Base-by-base conservation (phyloP, 495 filamentous ascomycete species). In the Penicillium silybi region DNA sequence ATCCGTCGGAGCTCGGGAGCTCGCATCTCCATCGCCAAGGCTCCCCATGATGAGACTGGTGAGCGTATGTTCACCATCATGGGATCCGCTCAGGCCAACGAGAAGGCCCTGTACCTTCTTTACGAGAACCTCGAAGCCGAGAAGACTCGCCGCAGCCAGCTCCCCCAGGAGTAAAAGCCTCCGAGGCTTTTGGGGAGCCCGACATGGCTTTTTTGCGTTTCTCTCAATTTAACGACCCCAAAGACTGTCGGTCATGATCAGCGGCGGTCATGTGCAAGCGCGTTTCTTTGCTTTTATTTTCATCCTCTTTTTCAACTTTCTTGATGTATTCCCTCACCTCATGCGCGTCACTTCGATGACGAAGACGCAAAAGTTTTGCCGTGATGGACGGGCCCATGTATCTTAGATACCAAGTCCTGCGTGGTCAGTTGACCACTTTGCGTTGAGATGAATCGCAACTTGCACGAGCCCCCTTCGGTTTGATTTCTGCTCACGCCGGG, bases 1-100 rank as follows among this genome's bases (percentile, higher is more conserved):
- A 98, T 98, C 60, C 85, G 93, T 62, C 91, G 95, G 73, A 90
- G 83, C 49, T 98, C 93, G 56, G 92, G 92, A 48, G 93, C 93
- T 48, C 86, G 91, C 56, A 98, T 98, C 74, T 96, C 90, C 51
- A 98, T 98, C 68, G 93, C 93, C 57, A 98, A 98, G 79, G 89
- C 90, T 19, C 90, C 95, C 27, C 93, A 98, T 61, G 93, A 97
- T 58, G 95, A 97, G 49, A 92, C 90, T 41, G 93, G 93, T 46
- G 93, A 98, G 80, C 85, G 93, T 62, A 97, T 98, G 93, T 98
- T 97, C 76, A 97, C 93, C 55, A 97, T 98, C 66, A 96, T 95
- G 81, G 93, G 93, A 52, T 95, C 88, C 50, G 84, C 86, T 20
- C 81, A 81, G 70, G 88, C 88, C 54, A 97, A 97, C 63, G 93